phyloP scores from a whole-genome alignment of 2,329 filamentous ascomycete genomes.

The Nigrospora osmanthi region DNA sequence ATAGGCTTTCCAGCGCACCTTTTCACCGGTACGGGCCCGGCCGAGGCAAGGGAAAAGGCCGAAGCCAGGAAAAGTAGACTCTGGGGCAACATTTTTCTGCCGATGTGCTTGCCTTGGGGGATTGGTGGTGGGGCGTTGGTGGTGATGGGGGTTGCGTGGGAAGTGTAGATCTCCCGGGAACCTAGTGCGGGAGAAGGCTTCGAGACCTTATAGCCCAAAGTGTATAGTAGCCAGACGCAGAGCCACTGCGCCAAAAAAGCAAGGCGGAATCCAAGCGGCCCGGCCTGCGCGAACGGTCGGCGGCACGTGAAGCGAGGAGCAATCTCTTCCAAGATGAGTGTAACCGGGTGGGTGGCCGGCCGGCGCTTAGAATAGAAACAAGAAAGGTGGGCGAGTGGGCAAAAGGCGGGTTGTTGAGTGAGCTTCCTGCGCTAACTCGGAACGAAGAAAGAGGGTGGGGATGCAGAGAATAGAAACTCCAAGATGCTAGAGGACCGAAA shows the following conservation, averaged over 20 bases:
- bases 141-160: background rate
- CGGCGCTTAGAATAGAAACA: conserved; percentile 23
- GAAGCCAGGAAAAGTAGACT: conserved; percentile 15
- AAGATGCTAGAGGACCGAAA: background rate
- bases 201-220: too few species aligned
- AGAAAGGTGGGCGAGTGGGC: conserved; percentile 7
- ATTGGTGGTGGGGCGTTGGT: background rate
- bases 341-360: conserved; percentile 10
- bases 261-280: too few species aligned
- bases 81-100: conserved; percentile 16
- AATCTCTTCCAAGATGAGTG: conserved; percentile 12
- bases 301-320: conserved; percentile 15
- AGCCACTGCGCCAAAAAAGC: background rate
- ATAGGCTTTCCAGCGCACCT: too few species aligned
- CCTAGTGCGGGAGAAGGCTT: too few species aligned
- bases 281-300: conserved; percentile 9
- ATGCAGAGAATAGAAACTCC: background rate
- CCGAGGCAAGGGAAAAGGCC: conserved; percentile 15
- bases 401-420: conserved; percentile 13
- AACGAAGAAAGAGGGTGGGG: background rate
- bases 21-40: conserved; percentile 10
- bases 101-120: conserved; percentile 2
- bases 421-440: conserved; percentile 11
- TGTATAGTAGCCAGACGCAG: background rate
- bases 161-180: too few species aligned